A percentile compares a stretch with the other conserved stretches of the same genome.
Evolutionary conservation across 2,329 filamentous ascomycete genomes (phyloP).

Genomic region (Nemania diffusa): DNA sequence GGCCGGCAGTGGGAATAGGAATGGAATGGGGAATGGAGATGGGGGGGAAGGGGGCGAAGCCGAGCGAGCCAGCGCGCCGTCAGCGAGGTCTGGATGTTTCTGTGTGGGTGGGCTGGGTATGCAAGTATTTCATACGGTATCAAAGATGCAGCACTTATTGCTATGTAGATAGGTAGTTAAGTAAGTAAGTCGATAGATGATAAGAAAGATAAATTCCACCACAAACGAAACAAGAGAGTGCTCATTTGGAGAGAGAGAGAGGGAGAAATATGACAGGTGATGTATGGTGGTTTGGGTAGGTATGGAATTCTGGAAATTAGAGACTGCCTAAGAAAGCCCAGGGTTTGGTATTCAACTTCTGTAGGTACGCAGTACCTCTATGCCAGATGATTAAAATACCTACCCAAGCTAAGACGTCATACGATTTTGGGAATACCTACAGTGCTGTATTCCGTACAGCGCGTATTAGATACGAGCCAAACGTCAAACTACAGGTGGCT

Average conservation of each 20-base stretch:
- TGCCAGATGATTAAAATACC: no score
- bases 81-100: not conserved
- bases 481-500: not conserved
- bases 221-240: not conserved
- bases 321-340: no score
- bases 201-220: not conserved
- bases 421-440: no score
- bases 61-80: not conserved
- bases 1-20: not conserved
- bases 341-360: no score
- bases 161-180: no score
- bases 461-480: no score
- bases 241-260: not conserved
- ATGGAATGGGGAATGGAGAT: not conserved
- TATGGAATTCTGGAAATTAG: not conserved
- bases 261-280: not conserved
- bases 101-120: not conserved
- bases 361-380: no score
- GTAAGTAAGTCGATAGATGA: not conserved
- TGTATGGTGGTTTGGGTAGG: no score
- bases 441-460: not conserved
- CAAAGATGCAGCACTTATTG: not conserved
- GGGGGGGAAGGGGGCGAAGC: not conserved
- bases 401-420: constrained; percentile 26
- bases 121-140: not conserved